Conservation (phyloP, 345 rosid genomes). For the Dimocarpus longan region DNA sequence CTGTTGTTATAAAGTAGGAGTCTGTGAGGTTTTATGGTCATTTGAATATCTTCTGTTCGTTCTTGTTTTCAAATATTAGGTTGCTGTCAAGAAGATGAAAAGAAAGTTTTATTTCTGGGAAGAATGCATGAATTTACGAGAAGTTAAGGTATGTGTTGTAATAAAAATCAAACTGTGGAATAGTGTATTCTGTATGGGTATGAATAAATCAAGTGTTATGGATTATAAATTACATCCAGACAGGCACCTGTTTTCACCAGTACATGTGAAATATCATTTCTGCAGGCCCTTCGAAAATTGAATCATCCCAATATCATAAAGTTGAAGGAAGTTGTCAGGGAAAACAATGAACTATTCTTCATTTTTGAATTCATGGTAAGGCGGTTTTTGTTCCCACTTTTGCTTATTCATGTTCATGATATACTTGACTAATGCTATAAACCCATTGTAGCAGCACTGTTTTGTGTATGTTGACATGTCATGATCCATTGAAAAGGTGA, state of each 20-base stretch:
- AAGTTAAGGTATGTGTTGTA: conserved; percentile 67
- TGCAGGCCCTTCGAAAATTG: conserved; percentile 86
- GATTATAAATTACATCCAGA: conserved; percentile 11
- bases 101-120: conserved; percentile 91
- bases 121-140: conserved; percentile 85
- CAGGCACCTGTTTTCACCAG: neutral
- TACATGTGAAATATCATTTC: conserved; percentile 18
- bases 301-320: conserved; percentile 85
- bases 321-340: conserved; percentile 91
- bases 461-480: neutral
- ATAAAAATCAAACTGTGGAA: conserved; percentile 6
- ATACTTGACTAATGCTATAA: neutral
- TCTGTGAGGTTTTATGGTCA: neutral
- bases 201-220: conserved; percentile 2
- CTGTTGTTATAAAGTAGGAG: neutral
- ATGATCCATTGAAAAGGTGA: neutral
- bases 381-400: conserved; percentile 9
- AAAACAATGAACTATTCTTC: conserved; percentile 83
- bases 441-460: neutral
- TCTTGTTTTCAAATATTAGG: conserved; percentile 42
- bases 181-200: conserved; percentile 4
- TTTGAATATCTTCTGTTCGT: conserved; percentile 7
- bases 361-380: conserved; percentile 95
- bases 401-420: neutral
- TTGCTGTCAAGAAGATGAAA: conserved; percentile 98